These are phyloP conservation scores for Colletotrichum gigasporum DNA, from an alignment of 2,329 filamentous ascomycete species.

Conservation along the genomic window DNA sequence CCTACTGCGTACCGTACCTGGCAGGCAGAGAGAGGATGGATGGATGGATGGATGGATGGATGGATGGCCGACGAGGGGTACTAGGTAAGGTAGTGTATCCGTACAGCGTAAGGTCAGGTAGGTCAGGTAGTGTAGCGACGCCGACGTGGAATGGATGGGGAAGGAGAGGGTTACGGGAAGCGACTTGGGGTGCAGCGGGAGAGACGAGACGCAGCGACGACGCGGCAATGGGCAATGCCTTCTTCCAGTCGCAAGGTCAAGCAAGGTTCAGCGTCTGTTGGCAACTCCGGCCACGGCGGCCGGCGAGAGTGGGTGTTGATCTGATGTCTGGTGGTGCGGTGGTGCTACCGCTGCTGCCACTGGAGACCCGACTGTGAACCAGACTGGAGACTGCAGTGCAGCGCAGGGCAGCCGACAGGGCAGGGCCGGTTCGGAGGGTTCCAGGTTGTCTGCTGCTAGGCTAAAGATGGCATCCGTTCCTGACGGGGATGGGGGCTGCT, in stretches of 20 bases:
- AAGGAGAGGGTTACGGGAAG: constrained; percentile 9
- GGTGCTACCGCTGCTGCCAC: constrained; percentile 4
- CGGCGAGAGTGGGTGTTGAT: constrained; percentile 16
- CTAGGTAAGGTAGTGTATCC: neutral
- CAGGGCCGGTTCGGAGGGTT: neutral
- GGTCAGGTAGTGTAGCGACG: neutral
- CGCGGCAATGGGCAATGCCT: neutral
- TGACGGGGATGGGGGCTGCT: neutral
- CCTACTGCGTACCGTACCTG: neutral
- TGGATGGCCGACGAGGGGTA: too few relatives aligned
- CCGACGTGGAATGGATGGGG: constrained; percentile 7
- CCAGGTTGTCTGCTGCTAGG: neutral
- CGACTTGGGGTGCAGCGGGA: neutral
- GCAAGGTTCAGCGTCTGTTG: too few relatives aligned
- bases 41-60: neutral
- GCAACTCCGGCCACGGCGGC: constrained; percentile 12
- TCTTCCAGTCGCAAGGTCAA: neutral
- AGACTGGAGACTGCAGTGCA: neutral
- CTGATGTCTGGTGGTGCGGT: constrained; percentile 20
- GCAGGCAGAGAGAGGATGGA: neutral
- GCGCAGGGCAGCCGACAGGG: neutral
- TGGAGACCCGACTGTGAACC: too few relatives aligned
- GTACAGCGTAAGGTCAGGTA: neutral
- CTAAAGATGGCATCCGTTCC: constrained; percentile 6
- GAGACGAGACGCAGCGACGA: neutral